Conservation (phyloP, 1,284 basidiomycete genomes). For the Hemileia vastatrix region DNA sequence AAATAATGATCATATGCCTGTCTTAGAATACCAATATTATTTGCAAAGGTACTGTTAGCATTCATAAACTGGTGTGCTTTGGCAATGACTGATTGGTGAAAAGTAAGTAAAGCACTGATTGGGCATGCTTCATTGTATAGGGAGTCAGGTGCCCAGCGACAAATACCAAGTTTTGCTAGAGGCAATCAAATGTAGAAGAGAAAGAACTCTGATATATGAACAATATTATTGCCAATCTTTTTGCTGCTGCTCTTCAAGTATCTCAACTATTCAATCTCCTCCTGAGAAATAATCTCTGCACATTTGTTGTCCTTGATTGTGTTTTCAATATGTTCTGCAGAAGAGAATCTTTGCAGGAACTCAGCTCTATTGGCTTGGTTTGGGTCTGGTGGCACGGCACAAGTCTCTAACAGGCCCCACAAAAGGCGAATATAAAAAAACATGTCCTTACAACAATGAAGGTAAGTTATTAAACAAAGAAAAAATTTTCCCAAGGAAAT, state of each 20-base stretch:
- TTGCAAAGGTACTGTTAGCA: not conserved
- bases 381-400: not conserved
- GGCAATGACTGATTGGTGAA: not conserved
- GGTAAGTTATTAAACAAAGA: too few relatives aligned
- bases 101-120: not conserved
- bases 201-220: not conserved
- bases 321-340: not conserved
- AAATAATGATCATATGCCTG: not conserved
- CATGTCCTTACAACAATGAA: not conserved
- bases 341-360: not conserved
- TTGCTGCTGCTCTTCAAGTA: not conserved
- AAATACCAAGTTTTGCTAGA: constrained; percentile 1
- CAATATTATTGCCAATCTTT: not conserved
- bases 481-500: too few relatives aligned
- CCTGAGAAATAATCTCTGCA: not conserved
- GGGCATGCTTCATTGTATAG: not conserved
- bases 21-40: not conserved
- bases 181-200: not conserved
- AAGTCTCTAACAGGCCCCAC: not conserved
- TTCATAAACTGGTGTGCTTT: not conserved
- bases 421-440: not conserved
- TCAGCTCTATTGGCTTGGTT: not conserved
- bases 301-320: not conserved
- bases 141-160: not conserved
- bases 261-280: not conserved